Evolutionary conservation across 352 stramenopile species (phyloP), one percentile per base, ranked within the genome.

Genomic region (Phytophthora cactorum): DNA sequence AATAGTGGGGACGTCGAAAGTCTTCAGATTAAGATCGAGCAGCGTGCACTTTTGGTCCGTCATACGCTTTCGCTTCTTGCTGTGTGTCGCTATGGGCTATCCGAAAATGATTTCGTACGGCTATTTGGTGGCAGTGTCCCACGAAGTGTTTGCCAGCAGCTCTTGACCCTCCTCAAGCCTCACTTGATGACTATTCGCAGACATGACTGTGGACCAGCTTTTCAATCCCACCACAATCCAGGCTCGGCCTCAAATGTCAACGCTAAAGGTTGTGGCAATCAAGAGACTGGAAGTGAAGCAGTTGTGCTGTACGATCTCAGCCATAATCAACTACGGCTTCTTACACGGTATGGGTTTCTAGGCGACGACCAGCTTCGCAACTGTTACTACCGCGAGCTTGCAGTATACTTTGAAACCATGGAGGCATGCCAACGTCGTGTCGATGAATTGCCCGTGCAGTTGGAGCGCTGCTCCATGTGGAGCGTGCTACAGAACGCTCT

Each of bases 371-470:
- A 87, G 15, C 44, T 95, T 53, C 84, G 82, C 9, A 58, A 46
- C 38, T 86, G 81, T 50, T 95, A 95, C 64, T 93, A 89, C 69
- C 81, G 82, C 22, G 82, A 90, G 32, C 74, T 95, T 22, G 88
- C 88, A 3, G 77, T 75, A 17, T 89, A 92, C 63, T 95, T 93
- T 69, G 78, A 90, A 51, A 72, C 72, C 8, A 81, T 93, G 61
- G 79, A 84, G 2, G 77, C 82, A 29, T 92, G 75, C 3, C 88
- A 95, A 46, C 84, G 84, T 0, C 84, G 86, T n/a, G 65, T 95
- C 11, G 84, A 94, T 52, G 88, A 93, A 59, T 68, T 95, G 8
- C 88, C 88, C 0, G 82, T 95, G 58, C 88, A 95, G 38, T 59
- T 94, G 32, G 88, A 93, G 68, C 81, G 88, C 7, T 95, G 88